phyloP scores from a whole-genome alignment of 2,329 filamentous ascomycete species.

The Penicillium fuscoglaucum region DNA sequence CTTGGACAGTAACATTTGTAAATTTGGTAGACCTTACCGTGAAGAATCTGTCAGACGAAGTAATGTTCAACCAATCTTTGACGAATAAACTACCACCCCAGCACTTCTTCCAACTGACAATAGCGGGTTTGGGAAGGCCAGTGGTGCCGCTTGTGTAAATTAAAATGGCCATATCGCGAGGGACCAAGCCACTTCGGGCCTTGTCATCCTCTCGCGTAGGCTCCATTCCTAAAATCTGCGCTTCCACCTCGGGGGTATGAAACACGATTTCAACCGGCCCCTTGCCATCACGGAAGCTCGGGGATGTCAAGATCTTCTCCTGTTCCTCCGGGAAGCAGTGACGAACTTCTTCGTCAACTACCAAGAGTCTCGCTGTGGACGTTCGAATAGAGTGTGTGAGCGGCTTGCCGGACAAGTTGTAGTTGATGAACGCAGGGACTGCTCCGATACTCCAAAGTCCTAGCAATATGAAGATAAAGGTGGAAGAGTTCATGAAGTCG shows the following conservation, averaged over 20 bases:
- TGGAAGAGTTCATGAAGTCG: conserved; percentile 78
- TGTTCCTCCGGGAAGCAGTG: conserved; percentile 50
- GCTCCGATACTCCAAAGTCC: conserved; percentile 82
- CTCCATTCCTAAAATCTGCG: conserved; percentile 53
- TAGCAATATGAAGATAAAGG: conserved; percentile 72
- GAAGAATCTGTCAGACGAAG: conserved; percentile 68
- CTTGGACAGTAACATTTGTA: neutral
- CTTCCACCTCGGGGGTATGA: conserved; percentile 60
- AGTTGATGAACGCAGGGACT: conserved; percentile 83
- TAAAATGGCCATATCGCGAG: conserved; percentile 65
- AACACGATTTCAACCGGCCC: conserved; percentile 59
- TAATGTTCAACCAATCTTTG: conserved; percentile 58
- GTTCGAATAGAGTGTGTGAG: conserved; percentile 72
- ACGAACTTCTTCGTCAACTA: conserved; percentile 69
- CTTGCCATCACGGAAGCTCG: conserved; percentile 45
- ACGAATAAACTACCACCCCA: conserved; percentile 57
- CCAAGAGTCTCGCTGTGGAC: conserved; percentile 64
- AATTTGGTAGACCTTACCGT: conserved; percentile 54
- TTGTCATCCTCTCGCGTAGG: conserved; percentile 61
- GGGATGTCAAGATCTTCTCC: conserved; percentile 40
- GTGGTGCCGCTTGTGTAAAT: conserved; percentile 88
- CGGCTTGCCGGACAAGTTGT: conserved; percentile 71
- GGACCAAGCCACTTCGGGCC: conserved; percentile 52
- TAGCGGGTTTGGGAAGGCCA: conserved; percentile 76
- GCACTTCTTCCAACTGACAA: conserved; percentile 71